phyloP scores from a whole-genome alignment of 2,329 filamentous ascomycete genomes.

The Scolecobasidium constrictum region DNA sequence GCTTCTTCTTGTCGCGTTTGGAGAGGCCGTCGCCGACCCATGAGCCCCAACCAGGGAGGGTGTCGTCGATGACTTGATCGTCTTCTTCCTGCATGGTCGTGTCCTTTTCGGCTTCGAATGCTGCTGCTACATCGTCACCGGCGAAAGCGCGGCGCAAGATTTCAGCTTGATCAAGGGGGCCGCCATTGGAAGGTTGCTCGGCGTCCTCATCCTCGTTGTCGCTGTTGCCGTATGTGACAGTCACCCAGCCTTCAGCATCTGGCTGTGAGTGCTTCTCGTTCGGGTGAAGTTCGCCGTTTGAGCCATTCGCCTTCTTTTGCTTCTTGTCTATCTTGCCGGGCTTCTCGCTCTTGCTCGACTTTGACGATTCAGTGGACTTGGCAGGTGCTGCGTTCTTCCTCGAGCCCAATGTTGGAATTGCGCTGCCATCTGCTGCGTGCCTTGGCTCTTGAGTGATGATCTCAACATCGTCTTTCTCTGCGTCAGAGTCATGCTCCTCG shows the following conservation, averaged over 20 bases:
- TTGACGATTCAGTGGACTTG: not conserved
- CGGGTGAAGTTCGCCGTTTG: conserved; percentile 3
- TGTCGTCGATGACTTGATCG: conserved; percentile 70
- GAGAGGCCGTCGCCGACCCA: conserved; percentile 82
- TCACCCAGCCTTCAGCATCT: conserved; percentile 34
- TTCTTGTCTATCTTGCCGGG: not conserved
- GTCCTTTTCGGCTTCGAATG: conserved; percentile 74
- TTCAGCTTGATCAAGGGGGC: conserved; percentile 5
- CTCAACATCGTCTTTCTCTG: conserved; percentile 23
- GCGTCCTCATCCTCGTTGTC: conserved; percentile 16
- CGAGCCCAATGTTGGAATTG: not conserved
- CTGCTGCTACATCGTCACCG: conserved; percentile 62
- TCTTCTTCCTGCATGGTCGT: conserved; percentile 63
- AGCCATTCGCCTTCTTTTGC: not conserved
- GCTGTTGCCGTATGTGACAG: conserved; percentile 27
- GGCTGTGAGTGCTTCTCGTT: conserved; percentile 8
- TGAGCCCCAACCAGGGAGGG: conserved; percentile 87
- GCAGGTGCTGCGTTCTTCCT: not conserved
- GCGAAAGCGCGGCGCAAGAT: conserved; percentile 77
- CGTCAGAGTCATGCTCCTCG: conserved; percentile 47
- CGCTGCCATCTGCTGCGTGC: not conserved
- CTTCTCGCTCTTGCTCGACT: not conserved
- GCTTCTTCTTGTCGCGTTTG: conserved; percentile 49
- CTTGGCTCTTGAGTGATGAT: conserved; percentile 19
- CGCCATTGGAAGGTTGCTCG: conserved; percentile 12